Conservation (phyloP, 2,329 filamentous ascomycete species). For the Talaromyces verruculosus region DNA sequence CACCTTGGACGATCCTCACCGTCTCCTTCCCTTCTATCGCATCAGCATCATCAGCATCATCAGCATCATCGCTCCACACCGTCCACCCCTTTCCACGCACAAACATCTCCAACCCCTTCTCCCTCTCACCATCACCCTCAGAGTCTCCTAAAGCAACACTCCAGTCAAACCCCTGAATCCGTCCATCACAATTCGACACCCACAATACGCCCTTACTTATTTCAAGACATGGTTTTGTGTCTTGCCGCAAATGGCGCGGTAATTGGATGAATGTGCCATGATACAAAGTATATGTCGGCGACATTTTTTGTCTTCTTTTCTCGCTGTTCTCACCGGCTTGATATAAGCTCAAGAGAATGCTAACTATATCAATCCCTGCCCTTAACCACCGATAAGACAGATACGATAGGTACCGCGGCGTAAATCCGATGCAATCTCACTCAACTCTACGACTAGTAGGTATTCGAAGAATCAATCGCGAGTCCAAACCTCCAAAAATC, state of each 20-base stretch:
- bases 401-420: no score
- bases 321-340: no score
- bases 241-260: slow-evolving; percentile 34
- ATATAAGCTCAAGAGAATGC: no score
- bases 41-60: slow-evolving; percentile 23
- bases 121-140: background rate
- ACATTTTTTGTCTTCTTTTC: slow-evolving; percentile 5
- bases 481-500: background rate
- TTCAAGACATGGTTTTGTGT: slow-evolving; percentile 54
- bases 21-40: slow-evolving; percentile 22
- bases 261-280: slow-evolving; percentile 63
- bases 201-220: slow-evolving; percentile 51
- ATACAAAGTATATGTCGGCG: slow-evolving; percentile 49
- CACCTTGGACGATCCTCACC: slow-evolving; percentile 36
- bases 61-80: slow-evolving; percentile 20
- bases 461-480: no score
- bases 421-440: no score
- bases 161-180: slow-evolving; percentile 40
- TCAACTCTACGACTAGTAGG: no score
- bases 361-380: no score
- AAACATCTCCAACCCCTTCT: slow-evolving; percentile 26
- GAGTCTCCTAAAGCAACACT: slow-evolving; percentile 18
- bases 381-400: no score
- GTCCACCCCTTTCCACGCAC: slow-evolving; percentile 37
- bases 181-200: slow-evolving; percentile 36